Percentiles rank a stretch among this genome's conserved stretches.
Conservation (phyloP, 495 filamentous ascomycete genomes). For the Aspergillus bertholletiae region DNA sequence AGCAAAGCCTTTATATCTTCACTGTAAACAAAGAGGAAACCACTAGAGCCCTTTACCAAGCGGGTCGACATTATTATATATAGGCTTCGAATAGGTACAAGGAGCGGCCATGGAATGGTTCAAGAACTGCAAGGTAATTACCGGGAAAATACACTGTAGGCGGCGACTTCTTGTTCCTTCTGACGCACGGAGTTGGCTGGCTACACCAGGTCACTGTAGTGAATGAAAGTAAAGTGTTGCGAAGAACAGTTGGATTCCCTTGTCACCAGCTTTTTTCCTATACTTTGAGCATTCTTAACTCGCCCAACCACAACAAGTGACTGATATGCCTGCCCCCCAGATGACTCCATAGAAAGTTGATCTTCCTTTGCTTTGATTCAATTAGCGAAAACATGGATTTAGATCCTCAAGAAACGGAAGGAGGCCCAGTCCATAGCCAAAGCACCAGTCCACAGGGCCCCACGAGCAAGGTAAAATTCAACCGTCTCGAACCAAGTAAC, state of each 20-base stretch:
- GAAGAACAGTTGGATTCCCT: too few species aligned
- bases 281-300: not conserved
- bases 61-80: too few species aligned
- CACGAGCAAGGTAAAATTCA: not conserved
- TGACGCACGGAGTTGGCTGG: too few species aligned
- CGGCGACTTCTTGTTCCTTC: not conserved
- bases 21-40: not conserved
- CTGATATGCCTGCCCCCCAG: not conserved
- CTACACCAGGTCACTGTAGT: too few species aligned
- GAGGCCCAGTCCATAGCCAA: not conserved
- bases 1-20: too few species aligned
- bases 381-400: not conserved
- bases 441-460: not conserved
- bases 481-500: conserved; percentile 14
- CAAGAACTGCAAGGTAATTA: not conserved
- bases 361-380: not conserved
- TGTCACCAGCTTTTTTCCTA: not conserved
- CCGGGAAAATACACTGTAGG: not conserved
- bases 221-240: too few species aligned
- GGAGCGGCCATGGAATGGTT: not conserved
- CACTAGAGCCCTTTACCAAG: not conserved
- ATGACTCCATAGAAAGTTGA: not conserved
- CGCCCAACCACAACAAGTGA: not conserved
- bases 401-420: not conserved
- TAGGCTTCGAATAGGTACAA: not conserved